Percentiles rank a stretch among this genome's conserved stretches.
phyloP scores from a whole-genome alignment of 257 asterid species.

The Plantago ovata region DNA sequence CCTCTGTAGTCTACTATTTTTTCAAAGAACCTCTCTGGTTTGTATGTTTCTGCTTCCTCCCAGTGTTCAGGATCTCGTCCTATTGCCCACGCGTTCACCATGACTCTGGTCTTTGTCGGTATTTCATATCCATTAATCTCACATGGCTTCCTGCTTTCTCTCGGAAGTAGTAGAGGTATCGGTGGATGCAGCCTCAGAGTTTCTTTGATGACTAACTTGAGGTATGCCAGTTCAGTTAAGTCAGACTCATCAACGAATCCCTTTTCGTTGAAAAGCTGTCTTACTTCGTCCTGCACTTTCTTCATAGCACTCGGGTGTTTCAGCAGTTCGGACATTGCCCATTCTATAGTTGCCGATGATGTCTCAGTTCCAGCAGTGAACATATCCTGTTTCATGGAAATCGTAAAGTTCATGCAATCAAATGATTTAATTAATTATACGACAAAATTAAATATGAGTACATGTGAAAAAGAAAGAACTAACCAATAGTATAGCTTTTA shows the following conservation, averaged over 20 bases:
- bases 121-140: slow-evolving; percentile 20
- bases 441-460: too few species aligned
- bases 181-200: too few species aligned
- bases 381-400: slow-evolving; percentile 7
- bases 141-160: too few species aligned
- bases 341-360: slow-evolving; percentile 19
- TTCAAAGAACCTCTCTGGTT: slow-evolving; percentile 26
- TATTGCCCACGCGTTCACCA: slow-evolving; percentile 24
- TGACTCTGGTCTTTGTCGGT: slow-evolving; percentile 1
- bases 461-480: too few species aligned
- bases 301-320: too few species aligned
- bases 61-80: slow-evolving; percentile 23
- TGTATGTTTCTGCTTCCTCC: slow-evolving; percentile 11
- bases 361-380: slow-evolving; percentile 19
- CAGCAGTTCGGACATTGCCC: too few species aligned
- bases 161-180: too few species aligned
- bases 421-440: too few species aligned
- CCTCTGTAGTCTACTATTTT: slow-evolving; percentile 9
- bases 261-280: slow-evolving; percentile 8
- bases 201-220: too few species aligned
- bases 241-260: slow-evolving; percentile 22
- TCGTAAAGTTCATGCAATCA: too few species aligned
- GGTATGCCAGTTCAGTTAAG: slow-evolving; percentile 13
- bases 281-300: too few species aligned
- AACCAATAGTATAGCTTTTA: too few species aligned